Evolutionary conservation across 352 stramenopile species (phyloP).

Genomic region (Pythium myriotylum): DNA sequence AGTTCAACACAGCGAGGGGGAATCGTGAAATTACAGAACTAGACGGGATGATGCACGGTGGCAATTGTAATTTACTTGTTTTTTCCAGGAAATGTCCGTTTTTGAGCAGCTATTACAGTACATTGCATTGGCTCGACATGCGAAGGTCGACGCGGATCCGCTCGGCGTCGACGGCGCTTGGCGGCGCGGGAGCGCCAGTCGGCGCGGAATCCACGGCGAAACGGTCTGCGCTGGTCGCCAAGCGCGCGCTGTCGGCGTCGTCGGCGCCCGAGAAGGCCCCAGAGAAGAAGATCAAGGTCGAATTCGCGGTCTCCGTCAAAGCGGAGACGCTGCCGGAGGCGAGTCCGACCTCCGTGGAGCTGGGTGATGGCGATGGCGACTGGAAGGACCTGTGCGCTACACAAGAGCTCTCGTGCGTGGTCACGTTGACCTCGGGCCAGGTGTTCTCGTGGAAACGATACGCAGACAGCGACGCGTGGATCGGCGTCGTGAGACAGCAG

Average conservation of each 20-base stretch:
- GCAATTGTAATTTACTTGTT: neutral
- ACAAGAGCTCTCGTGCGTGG: conserved; percentile 28
- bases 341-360: neutral
- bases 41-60: neutral
- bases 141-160: conserved; percentile 24
- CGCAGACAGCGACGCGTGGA: conserved; percentile 10
- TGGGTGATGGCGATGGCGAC: neutral
- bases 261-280: conserved; percentile 1
- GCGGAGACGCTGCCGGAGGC: neutral
- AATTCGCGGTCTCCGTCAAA: conserved; percentile 14
- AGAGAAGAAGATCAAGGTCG: conserved; percentile 31
- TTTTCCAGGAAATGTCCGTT: too few species aligned
- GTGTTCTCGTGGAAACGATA: conserved; percentile 36
- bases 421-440: conserved; percentile 34
- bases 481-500: conserved; percentile 24
- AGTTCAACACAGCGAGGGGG: neutral
- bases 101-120: too few species aligned
- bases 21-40: conserved; percentile 7
- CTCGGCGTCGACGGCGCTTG: conserved; percentile 2
- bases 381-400: conserved; percentile 26
- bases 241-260: conserved; percentile 14
- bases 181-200: neutral
- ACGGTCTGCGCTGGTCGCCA: neutral
- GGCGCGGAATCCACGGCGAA: neutral
- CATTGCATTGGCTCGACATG: too few species aligned